These are phyloP conservation scores for Carallia pectinifolia DNA, from an alignment of 345 rosid species.

Conservation along the genomic window DNA sequence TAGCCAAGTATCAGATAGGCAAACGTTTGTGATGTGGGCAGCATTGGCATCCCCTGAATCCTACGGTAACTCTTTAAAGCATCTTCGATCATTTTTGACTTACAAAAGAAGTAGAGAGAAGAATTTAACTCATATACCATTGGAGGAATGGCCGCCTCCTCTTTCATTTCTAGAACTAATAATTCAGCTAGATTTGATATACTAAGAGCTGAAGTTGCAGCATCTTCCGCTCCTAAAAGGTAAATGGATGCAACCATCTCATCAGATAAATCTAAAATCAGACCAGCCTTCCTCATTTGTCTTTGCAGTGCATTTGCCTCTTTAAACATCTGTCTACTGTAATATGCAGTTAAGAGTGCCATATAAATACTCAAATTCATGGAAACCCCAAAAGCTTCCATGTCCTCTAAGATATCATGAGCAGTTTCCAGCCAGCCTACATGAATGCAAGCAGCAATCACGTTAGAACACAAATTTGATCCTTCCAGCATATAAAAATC, in stretches of 20 bases:
- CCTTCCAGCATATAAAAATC: constrained; percentile 19
- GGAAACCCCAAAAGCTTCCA: constrained; percentile 48
- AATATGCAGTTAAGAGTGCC: constrained; percentile 53
- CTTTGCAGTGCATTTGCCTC: constrained; percentile 59
- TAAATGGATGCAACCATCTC: constrained; percentile 24
- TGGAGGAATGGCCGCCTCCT: constrained; percentile 27
- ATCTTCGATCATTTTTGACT: constrained; percentile 78
- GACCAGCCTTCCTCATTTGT: constrained; percentile 55
- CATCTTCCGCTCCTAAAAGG: constrained; percentile 28
- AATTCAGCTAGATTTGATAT: constrained; percentile 39
- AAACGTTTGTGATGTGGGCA: constrained; percentile 58
- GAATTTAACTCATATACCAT: constrained; percentile 57
- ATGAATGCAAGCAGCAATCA: constrained; percentile 56
- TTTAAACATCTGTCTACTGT: constrained; percentile 45
- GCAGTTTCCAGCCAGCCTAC: constrained; percentile 77
- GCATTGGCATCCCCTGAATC: constrained; percentile 50
- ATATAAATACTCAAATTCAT: constrained; percentile 36
- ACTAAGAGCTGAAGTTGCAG: constrained; percentile 14
- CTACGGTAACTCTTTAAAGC: constrained; percentile 53
- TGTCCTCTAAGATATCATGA: constrained; percentile 87
- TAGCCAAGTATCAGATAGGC: constrained; percentile 48
- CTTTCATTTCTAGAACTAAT: constrained; percentile 44
- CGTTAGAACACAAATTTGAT: constrained; percentile 42
- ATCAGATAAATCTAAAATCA: constrained; percentile 32
- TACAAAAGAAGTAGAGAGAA: constrained; percentile 77